phyloP scores from a whole-genome alignment of 2,329 filamentous ascomycete species.

The Neofusicoccum umdonicola region DNA sequence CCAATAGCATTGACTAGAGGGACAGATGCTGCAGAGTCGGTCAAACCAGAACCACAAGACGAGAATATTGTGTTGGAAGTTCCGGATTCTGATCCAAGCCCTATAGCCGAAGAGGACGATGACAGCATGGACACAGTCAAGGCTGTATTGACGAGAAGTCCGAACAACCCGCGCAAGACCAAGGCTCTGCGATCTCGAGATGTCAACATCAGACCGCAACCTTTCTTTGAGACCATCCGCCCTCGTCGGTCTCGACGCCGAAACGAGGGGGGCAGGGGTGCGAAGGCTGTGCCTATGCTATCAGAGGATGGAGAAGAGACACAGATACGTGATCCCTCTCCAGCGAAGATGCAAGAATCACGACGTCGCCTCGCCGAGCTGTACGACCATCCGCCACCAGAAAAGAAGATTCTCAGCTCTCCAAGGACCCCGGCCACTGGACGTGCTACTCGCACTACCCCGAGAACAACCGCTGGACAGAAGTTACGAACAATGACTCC shows the following conservation, averaged over 20 bases:
- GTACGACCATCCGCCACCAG: not conserved
- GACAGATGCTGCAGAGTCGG: not conserved
- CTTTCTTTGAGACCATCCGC: not conserved
- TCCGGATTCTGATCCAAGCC: slow-evolving; percentile 2
- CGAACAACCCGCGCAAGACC: slow-evolving; percentile 1
- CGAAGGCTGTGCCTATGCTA: slow-evolving; percentile 3
- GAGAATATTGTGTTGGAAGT: not conserved
- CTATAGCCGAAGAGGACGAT: not conserved
- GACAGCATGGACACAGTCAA: not conserved
- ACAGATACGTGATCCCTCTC: not conserved
- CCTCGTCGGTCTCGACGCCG: not conserved
- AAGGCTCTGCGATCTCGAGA: not conserved
- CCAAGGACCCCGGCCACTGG: not conserved
- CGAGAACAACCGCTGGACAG: not conserved
- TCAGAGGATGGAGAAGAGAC: slow-evolving; percentile 17
- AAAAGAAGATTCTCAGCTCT: not conserved
- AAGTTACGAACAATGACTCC: not conserved
- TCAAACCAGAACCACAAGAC: not conserved
- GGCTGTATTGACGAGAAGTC: not conserved
- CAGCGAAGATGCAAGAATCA: slow-evolving; percentile 8
- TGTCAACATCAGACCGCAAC: not conserved
- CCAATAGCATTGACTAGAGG: slow-evolving; percentile 25
- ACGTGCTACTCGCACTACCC: not conserved
- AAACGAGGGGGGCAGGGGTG: not conserved
- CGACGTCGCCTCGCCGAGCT: slow-evolving; percentile 11